Percentiles rank a stretch among this genome's conserved stretches.
These are phyloP conservation scores for Colletotrichum horii DNA, from an alignment of 2,329 filamentous ascomycete genomes.

Conservation along the genomic window DNA sequence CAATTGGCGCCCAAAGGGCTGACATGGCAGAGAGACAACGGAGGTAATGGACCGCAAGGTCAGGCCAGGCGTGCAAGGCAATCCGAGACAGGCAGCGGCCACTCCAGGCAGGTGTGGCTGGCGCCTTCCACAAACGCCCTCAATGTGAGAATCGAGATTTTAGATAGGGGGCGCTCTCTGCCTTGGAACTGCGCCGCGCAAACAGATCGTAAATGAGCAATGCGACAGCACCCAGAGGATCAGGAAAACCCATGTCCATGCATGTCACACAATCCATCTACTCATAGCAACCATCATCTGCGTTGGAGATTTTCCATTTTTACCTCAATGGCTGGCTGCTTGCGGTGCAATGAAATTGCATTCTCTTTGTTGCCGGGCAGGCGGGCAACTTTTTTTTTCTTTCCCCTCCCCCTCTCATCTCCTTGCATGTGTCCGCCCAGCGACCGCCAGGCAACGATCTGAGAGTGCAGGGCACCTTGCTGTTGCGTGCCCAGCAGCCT, in stretches of 20 bases:
- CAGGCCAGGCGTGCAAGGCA: neutral
- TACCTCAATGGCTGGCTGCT: neutral
- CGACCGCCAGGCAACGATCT: conserved; percentile 3
- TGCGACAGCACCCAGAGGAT: neutral
- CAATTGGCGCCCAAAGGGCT: neutral
- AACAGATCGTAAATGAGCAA: neutral
- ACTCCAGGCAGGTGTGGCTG: neutral
- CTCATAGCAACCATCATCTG: neutral
- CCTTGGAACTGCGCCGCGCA: neutral
- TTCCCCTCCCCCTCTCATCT: neutral
- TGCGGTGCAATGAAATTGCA: neutral
- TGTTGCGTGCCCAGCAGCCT: neutral
- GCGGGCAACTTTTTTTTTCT: neutral
- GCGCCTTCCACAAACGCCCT: neutral
- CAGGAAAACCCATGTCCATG: neutral
- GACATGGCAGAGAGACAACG: neutral
- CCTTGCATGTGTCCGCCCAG: neutral
- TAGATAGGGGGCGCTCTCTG: neutral
- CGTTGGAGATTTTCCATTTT: neutral
- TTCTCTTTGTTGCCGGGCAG: neutral
- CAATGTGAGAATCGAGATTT: neutral
- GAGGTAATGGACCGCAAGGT: neutral
- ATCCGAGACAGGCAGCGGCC: neutral
- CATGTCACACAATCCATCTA: neutral
- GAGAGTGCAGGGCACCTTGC: neutral